Base-by-base conservation (phyloP, 257 asterid genomes). In the Solanum habrochaites region DNA sequence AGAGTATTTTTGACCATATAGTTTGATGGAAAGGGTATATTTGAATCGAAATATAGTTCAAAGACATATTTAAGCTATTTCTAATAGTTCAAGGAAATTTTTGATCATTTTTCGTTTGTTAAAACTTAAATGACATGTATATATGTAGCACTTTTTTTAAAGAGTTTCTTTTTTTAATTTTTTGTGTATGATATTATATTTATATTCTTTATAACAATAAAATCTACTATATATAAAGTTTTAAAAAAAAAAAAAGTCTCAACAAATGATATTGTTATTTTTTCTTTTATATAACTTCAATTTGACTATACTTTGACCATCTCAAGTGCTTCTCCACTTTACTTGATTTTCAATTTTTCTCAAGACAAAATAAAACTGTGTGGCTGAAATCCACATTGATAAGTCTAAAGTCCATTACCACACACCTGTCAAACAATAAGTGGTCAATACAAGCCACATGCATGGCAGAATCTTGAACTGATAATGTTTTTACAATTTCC, bases 391-490 rank as follows among this genome's bases (percentile, higher is more conserved):
- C 85, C 11, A 78, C 32, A 12, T 13, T 27, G 77, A 86, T 39
- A 91, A 71, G 80, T 74, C 70, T 83, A 45, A 40, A 89, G 92
- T 90, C 84, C 86, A 87, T 6, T 85, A 67, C 56, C 27, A 31
- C 86, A 94, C 91, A 90, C 98, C 73, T 82, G 93, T 88, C 91
- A 49, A 18, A 2, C 81, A 88, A 37, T 66, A 18, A 89, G 91
- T 95, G 99, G 98, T 70, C 88, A 86, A 87, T 60, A 86, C 16
- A 83, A 90, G 80, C 90, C 89, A 37, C 90, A 88, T 87, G 87
- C 95, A 89, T 87, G 89, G 86, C 89, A 47, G 21, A 88, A 83
- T 87, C 92, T 86, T 8, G 18, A 74, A 71, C 87, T 91, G 94
- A 94, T 93, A 93, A 80, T 80, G 85, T 80, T 47, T 49, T 49